Base-by-base conservation (phyloP, 2,329 filamentous ascomycete genomes). In the Ophidiomyces ophidiicola region DNA sequence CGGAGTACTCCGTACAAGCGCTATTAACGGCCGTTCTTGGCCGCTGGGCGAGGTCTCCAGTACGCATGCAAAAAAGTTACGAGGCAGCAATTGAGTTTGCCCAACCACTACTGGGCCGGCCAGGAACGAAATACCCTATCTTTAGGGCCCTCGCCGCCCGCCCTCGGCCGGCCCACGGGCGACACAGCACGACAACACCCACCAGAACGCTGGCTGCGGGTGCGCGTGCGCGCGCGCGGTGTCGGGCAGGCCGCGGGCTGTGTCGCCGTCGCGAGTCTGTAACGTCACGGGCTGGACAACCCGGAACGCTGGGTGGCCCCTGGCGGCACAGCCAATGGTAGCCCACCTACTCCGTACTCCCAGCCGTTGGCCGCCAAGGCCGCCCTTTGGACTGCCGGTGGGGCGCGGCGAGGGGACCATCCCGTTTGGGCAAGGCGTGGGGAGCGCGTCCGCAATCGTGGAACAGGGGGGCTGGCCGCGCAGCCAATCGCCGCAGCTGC, bases 381-480 rank as follows among this genome's bases (percentile, higher is more conserved):
- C 21, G 21, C 28, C 15, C 8, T 30, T 37, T 31, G 35, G 35
- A n/a, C n/a, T n/a, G n/a, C n/a, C n/a, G n/a, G 19, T 3, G 11
- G 4, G 17, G 24, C 24, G n/a, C n/a, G 20, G 6, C n/a, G 19
- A 14, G 20, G 3, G n/a, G n/a, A n/a, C n/a, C n/a, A n/a, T 30
- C 32, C 17, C 19, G 17, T 17, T 32, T n/a, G 8, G 36, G 36
- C 20, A 32, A 15, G 23, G 37, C n/a, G 30, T 6, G 17, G 29
- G 15, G 5, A 10, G n/a, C 15, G 29, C 20, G 21, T 12, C 37
- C 37, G 30, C 25, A 21, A 10, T 33, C 15, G 20, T 28, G 37
- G 37, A 39, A 39, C 37, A 39, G 37, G 37, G 36, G 36, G 12
- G n/a, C n/a, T n/a, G n/a, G n/a, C n/a, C n/a, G n/a, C n/a, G n/a